Evolutionary conservation across 2,329 filamentous ascomycete genomes (phyloP), one percentile per base, ranked within the genome.

Genomic region (Thermothelomyces thermophilus): DNA sequence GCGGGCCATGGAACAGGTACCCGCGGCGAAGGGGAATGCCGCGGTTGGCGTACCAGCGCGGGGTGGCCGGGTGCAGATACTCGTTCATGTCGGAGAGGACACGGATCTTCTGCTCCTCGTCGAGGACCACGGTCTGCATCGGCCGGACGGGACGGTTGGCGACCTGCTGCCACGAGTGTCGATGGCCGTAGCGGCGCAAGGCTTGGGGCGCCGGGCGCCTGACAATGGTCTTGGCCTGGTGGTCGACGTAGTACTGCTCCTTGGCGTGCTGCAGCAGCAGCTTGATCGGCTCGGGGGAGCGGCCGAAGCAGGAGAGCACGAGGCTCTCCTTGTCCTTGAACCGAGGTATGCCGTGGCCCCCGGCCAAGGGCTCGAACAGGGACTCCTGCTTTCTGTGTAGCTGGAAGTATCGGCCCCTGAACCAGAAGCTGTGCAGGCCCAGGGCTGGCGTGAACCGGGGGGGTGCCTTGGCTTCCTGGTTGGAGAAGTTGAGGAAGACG

Each of bases 1-100:
- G 85, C 0, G 84, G 84, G 0, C 87, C 87, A 58, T 88, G 76
- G 56, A 91, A 87, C 0, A 91, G 74, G 59, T 90, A 91, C 0
- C 87, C 88, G 26, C 87, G 70, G 0, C 87, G 75, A 46, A 90
- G 82, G 0, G 86, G 86, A 26, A 91, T 87, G 0, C 87, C 87
- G 2, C 85, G 74, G 41, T 81, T 81, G 0, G 84, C 80, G 60
- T 91, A 91, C 84, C 86, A 91, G 9, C 75, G 73, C 1, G 81
- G 78, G 0, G 82, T 87, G 1, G 74, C 70, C 0, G 86, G 85
- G 47, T 88, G 80, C 0, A 93, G 72, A 56, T 88, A 91, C 58
- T 90, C 86, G 57, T 87, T 86, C 60, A 91, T 83, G 59, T 93
- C 87, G 22, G 71, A 70, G 9, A 90, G 67, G 3, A 91, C 73